These are phyloP conservation scores for Stylosanthes scabra DNA, from an alignment of 331 rosid genomes.

Conservation along the genomic window DNA sequence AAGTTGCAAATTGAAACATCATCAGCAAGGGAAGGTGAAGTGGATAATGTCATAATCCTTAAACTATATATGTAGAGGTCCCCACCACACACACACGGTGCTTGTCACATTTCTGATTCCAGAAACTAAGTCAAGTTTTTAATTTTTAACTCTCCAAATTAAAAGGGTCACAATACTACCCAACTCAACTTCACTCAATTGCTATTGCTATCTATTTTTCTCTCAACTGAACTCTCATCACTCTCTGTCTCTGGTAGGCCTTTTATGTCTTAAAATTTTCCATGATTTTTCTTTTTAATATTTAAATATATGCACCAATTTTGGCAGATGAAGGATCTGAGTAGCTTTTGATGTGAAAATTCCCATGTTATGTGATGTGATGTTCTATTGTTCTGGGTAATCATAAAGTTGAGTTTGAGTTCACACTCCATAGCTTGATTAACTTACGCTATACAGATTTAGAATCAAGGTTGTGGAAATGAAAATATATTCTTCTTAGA, in stretches of 20 bases:
- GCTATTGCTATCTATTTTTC: too few relatives aligned
- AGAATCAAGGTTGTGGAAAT: conserved; percentile 5
- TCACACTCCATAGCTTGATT: neutral
- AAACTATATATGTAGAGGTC: conserved; percentile 21
- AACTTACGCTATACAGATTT: neutral
- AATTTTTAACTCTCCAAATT: neutral
- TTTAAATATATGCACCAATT: neutral
- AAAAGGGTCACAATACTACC: too few relatives aligned
- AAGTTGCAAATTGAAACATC: conserved; percentile 27
- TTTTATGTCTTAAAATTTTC: neutral
- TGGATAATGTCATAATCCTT: conserved; percentile 48
- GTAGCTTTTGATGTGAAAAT: conserved; percentile 1
- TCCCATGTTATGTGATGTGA: too few relatives aligned
- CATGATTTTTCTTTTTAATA: neutral
- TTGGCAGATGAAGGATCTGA: conserved; percentile 27
- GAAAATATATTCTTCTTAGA: conserved; percentile 3
- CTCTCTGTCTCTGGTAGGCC: conserved; percentile 8
- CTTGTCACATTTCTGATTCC: conserved; percentile 19
- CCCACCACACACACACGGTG: too few relatives aligned
- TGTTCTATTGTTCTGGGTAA: neutral
- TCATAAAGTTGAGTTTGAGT: conserved; percentile 11
- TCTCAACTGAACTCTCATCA: neutral
- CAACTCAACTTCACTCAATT: too few relatives aligned
- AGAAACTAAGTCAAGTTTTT: conserved; percentile 33
- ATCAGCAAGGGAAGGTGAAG: neutral